Conservation (phyloP, 805 yeast species). For the Zygotorulaspora florentina region DNA sequence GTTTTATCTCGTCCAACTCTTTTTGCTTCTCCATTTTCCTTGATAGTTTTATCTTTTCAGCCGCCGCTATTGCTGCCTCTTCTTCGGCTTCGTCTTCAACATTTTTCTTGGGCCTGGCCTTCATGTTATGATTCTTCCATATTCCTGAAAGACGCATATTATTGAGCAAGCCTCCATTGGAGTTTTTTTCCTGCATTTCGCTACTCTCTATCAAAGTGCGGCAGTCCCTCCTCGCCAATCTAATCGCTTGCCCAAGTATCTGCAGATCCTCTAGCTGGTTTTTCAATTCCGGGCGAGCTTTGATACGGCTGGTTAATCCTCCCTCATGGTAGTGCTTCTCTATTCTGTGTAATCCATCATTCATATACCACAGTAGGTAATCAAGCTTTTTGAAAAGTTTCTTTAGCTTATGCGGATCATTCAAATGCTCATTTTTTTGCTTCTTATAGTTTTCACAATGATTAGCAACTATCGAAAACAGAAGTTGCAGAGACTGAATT, state of each 20-base stretch:
- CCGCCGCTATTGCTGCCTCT: constrained; percentile 24
- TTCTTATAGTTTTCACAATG: constrained; percentile 21
- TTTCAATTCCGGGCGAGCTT: constrained; percentile 14
- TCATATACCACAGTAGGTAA: constrained; percentile 21
- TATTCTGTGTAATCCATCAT: constrained; percentile 25
- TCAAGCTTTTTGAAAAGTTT: constrained; percentile 18
- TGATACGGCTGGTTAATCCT: constrained; percentile 12
- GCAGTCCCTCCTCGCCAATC: constrained; percentile 19
- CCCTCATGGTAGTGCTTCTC: constrained; percentile 19
- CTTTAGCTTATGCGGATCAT: constrained; percentile 7
- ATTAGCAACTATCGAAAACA: constrained; percentile 27
- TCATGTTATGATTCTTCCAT: constrained; percentile 6
- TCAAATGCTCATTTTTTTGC: constrained; percentile 9
- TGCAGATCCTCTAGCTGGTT: constrained; percentile 25
- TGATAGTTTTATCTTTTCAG: constrained; percentile 20
- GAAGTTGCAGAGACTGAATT: constrained; percentile 28
- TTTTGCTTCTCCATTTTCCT: constrained; percentile 15
- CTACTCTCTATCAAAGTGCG: constrained; percentile 8
- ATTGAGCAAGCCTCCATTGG: constrained; percentile 7
- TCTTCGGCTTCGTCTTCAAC: constrained; percentile 20
- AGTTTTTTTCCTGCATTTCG: constrained; percentile 10
- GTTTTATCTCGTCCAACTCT: constrained; percentile 14
- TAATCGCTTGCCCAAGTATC: constrained; percentile 31
- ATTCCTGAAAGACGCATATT: constrained; percentile 8
- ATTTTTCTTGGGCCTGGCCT: constrained; percentile 4